Conservation (phyloP, 2,329 filamentous ascomycete genomes). For the Kalmusia sp. region DNA sequence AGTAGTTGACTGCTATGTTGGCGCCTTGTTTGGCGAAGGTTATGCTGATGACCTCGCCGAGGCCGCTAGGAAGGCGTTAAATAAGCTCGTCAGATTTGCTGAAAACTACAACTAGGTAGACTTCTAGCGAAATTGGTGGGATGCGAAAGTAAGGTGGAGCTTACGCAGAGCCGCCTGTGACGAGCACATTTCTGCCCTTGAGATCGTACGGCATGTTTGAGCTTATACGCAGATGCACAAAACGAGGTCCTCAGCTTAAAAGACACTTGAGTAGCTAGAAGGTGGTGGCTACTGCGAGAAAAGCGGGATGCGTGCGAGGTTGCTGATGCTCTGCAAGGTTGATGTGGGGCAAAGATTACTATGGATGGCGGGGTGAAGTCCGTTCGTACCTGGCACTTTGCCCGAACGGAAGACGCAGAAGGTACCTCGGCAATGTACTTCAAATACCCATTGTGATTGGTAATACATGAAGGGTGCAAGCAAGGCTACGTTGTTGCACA, state of each 20-base stretch:
- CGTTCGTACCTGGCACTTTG: too few species aligned
- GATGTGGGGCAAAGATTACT: constrained; percentile 4
- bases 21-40: constrained; percentile 73
- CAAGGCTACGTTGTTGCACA: too few species aligned
- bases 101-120: too few species aligned
- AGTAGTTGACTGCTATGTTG: constrained; percentile 78
- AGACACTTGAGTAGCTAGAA: too few species aligned
- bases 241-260: too few species aligned
- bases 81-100: too few species aligned
- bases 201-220: constrained; percentile 68
- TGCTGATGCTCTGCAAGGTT: not conserved
- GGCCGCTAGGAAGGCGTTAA: constrained; percentile 59
- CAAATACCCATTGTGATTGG: too few species aligned
- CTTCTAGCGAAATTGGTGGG: not conserved
- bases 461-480: too few species aligned
- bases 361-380: constrained; percentile 1
- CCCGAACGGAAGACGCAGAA: not conserved
- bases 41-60: constrained; percentile 72
- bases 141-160: constrained; percentile 18
- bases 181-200: constrained; percentile 66
- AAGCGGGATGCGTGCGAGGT: not conserved
- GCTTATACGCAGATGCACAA: too few species aligned
- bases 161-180: constrained; percentile 70
- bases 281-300: not conserved
- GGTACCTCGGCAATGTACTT: not conserved